Evolutionary conservation across 2,329 filamentous ascomycete genomes (phyloP).

Genomic region (Sporothrix globosa): DNA sequence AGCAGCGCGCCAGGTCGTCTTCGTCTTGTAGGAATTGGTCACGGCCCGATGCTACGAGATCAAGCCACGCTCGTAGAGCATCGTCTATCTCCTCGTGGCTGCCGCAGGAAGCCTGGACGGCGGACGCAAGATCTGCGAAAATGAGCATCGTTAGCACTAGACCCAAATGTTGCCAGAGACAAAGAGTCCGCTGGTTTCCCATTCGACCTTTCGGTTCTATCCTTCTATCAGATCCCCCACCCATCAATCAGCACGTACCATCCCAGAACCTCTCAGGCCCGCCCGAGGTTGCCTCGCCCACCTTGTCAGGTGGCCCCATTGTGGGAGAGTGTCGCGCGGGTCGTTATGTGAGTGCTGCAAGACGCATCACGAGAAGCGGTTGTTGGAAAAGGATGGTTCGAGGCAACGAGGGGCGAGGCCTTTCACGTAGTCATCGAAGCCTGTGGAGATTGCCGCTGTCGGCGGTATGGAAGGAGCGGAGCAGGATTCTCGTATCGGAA

Average conservation of each 20-base stretch:
- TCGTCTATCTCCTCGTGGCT: constrained; percentile 73
- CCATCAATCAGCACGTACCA: neutral
- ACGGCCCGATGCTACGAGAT: constrained; percentile 74
- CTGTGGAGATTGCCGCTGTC: neutral
- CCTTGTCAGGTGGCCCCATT: constrained; percentile 22
- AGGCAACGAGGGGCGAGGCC: neutral
- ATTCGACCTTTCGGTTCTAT: neutral
- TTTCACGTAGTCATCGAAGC: neutral
- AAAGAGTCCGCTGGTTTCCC: neutral
- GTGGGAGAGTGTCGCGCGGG: constrained; percentile 20
- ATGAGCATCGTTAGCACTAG: neutral
- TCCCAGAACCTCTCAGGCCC: constrained; percentile 13
- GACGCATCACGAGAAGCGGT: constrained; percentile 23
- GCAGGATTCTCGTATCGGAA: neutral
- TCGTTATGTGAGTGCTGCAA: constrained; percentile 11
- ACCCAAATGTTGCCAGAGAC: neutral
- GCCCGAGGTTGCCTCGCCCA: constrained; percentile 5
- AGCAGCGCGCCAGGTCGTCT: constrained; percentile 78
- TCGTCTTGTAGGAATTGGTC: constrained; percentile 75
- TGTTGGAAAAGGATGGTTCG: neutral
- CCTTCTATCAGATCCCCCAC: too few species aligned
- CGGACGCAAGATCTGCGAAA: constrained; percentile 52
- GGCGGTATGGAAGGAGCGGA: neutral
- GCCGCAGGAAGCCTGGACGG: constrained; percentile 53
- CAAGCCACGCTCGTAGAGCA: constrained; percentile 79